A percentile compares a stretch with the other conserved stretches of the same genome.
These are phyloP conservation scores for Ustilago loliicola DNA, from an alignment of 1,284 basidiomycete genomes.

Conservation along the genomic window DNA sequence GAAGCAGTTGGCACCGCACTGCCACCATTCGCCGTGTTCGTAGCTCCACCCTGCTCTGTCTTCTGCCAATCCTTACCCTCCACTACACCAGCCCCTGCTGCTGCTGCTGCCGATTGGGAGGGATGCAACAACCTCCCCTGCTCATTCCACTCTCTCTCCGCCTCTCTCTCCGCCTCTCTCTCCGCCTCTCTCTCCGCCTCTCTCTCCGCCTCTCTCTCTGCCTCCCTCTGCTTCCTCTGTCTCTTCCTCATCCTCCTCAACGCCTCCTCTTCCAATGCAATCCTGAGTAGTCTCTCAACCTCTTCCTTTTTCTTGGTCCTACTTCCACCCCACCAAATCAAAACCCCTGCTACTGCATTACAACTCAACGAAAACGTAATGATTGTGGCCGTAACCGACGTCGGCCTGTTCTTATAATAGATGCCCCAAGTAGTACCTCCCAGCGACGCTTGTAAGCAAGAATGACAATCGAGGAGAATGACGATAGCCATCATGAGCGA, in stretches of 20 bases:
- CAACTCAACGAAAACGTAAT: constrained; percentile 84
- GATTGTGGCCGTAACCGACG: constrained; percentile 76
- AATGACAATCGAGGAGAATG: constrained; percentile 64
- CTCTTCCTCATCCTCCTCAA: constrained; percentile 48
- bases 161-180: constrained; percentile 7
- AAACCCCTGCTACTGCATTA: constrained; percentile 82
- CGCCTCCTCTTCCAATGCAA: constrained; percentile 75
- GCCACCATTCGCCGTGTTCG: neutral
- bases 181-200: no score
- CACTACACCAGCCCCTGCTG: neutral
- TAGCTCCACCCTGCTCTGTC: neutral
- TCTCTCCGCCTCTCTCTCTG: constrained; percentile 1
- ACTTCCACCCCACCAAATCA: constrained; percentile 83
- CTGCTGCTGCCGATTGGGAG: no score
- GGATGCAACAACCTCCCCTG: constrained; percentile 9
- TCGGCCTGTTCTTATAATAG: constrained; percentile 71
- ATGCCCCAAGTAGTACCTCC: constrained; percentile 84
- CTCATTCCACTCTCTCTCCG: constrained; percentile 4
- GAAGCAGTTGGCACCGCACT: neutral
- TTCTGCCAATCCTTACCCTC: neutral
- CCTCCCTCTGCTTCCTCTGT: constrained; percentile 12
- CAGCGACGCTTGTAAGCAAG: constrained; percentile 74
- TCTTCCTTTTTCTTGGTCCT: constrained; percentile 82
- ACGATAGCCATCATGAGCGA: constrained; percentile 52
- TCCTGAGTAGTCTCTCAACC: constrained; percentile 79